A percentile compares a stretch with the other conserved stretches of the same genome.
Conservation (phyloP, 768 basidiomycete species). For the Tephrocybe sp. region DNA sequence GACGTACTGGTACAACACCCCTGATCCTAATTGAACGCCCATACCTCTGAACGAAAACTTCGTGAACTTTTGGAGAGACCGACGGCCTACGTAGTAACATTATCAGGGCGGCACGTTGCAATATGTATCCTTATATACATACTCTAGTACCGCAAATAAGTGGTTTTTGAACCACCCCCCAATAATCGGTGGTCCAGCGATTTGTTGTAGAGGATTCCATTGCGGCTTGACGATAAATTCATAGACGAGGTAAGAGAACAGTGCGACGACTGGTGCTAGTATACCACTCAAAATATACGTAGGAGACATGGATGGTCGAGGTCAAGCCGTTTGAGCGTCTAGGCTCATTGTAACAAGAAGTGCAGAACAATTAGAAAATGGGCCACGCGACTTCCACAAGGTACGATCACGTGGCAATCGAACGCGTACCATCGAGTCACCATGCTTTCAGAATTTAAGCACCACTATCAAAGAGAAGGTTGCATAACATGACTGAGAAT, state of each 20-base stretch:
- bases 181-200: constrained; percentile 62
- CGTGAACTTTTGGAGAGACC: constrained; percentile 53
- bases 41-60: constrained; percentile 53
- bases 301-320: constrained; percentile 10
- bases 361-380: neutral
- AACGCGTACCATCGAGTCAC: too few species aligned
- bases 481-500: too few species aligned
- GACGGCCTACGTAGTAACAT: constrained; percentile 47
- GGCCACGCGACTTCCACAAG: constrained; percentile 4
- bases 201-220: constrained; percentile 47
- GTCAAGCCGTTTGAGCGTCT: neutral
- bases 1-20: constrained; percentile 67
- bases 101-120: neutral
- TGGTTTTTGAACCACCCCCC: constrained; percentile 51
- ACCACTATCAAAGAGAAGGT: too few species aligned
- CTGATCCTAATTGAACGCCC: constrained; percentile 71
- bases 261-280: constrained; percentile 1
- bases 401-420: constrained; percentile 8
- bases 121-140: constrained; percentile 19
- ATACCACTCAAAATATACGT: constrained; percentile 9
- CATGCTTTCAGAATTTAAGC: too few species aligned
- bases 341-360: constrained; percentile 3
- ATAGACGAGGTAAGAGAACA: constrained; percentile 28
- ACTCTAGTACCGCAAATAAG: constrained; percentile 60
- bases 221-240: constrained; percentile 29